phyloP scores from a whole-genome alignment of 768 basidiomycete genomes.

The Leccinellum luteum region DNA sequence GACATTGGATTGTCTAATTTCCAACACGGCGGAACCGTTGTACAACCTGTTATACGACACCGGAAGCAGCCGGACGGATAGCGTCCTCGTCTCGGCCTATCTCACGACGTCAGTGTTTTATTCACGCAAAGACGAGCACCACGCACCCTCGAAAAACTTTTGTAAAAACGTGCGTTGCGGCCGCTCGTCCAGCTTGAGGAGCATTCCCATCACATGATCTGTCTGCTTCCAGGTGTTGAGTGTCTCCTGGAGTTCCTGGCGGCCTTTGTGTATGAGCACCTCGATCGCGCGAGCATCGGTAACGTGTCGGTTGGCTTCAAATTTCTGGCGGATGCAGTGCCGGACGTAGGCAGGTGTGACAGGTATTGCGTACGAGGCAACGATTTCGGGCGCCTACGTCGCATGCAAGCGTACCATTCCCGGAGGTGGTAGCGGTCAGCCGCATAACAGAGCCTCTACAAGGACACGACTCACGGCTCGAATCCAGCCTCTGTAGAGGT shows the following conservation, averaged over 20 bases:
- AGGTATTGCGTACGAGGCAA: slow-evolving; percentile 76
- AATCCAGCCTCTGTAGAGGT: slow-evolving; percentile 92
- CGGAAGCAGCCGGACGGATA: slow-evolving; percentile 64
- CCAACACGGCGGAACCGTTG: not conserved
- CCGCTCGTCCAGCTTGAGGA: slow-evolving; percentile 50
- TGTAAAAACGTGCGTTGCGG: slow-evolving; percentile 66
- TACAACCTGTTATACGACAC: slow-evolving; percentile 24
- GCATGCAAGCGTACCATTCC: not conserved
- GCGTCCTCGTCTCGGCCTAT: slow-evolving; percentile 76
- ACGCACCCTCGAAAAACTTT: slow-evolving; percentile 81
- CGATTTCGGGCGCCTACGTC: slow-evolving; percentile 88
- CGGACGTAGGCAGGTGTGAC: slow-evolving; percentile 76
- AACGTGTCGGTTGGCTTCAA: slow-evolving; percentile 82
- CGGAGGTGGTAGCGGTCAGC: not conserved
- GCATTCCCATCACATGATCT: slow-evolving; percentile 73
- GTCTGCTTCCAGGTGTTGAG: slow-evolving; percentile 93
- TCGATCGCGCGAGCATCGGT: slow-evolving; percentile 83
- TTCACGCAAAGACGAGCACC: not conserved
- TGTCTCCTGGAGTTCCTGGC: slow-evolving; percentile 90
- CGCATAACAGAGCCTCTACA: not conserved
- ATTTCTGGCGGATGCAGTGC: slow-evolving; percentile 78
- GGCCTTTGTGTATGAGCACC: slow-evolving; percentile 77
- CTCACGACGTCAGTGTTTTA: not conserved
- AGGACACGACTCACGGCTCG: slow-evolving; percentile 63
- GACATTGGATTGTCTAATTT: slow-evolving; percentile 7